A percentile compares a stretch with the other conserved stretches of the same genome.
Evolutionary conservation across 805 yeast genomes (phyloP).

Genomic region (Starmera caribaea): DNA sequence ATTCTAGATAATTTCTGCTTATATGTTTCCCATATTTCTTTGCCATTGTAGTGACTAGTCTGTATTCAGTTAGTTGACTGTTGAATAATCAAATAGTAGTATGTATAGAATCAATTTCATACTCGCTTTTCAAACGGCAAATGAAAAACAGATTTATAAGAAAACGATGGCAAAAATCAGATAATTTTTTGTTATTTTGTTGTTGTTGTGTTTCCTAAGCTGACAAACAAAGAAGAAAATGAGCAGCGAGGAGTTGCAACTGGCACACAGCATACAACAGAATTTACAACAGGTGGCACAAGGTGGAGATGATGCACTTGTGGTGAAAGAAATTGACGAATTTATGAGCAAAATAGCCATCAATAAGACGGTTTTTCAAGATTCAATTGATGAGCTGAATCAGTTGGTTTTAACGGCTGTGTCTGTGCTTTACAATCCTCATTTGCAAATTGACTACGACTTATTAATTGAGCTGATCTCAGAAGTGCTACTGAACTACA

Average conservation of each 20-base stretch:
- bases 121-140: too few relatives aligned
- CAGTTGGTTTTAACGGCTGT: constrained; percentile 1
- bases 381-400: constrained; percentile 1
- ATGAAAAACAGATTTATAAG: too few relatives aligned
- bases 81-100: too few relatives aligned
- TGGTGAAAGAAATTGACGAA: not conserved
- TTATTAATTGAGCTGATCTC: constrained; percentile 9
- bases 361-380: constrained; percentile 3
- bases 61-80: too few relatives aligned
- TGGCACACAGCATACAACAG: not conserved
- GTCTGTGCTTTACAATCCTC: constrained; percentile 2
- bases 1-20: too few relatives aligned
- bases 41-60: too few relatives aligned
- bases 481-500: constrained; percentile 5
- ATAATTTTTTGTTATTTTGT: too few relatives aligned
- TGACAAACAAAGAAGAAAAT: not conserved
- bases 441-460: constrained; percentile 6
- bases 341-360: constrained; percentile 2
- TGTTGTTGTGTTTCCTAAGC: not conserved
- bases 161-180: too few relatives aligned
- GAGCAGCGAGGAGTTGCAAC: constrained; percentile 1
- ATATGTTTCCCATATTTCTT: too few relatives aligned
- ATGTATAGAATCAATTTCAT: too few relatives aligned
- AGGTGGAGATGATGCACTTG: not conserved
- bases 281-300: not conserved